Evolutionary conservation across 306 rosid genomes (phyloP).

Genomic region (Lathyrus oleraceus): DNA sequence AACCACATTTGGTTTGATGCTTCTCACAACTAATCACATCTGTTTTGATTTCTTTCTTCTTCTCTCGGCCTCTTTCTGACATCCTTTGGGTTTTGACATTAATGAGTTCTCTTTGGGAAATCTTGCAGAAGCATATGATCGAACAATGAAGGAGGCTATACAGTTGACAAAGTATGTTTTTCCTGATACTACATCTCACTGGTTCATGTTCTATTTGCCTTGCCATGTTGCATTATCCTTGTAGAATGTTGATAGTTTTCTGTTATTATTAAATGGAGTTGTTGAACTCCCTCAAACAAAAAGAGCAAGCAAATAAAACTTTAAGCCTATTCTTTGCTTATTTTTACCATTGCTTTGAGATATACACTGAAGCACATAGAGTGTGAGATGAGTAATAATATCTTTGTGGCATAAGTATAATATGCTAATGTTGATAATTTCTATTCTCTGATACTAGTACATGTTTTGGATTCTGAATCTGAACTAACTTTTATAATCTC

Average conservation of each 20-base stretch:
- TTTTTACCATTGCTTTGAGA: background rate
- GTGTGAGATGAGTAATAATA: background rate
- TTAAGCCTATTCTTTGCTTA: background rate
- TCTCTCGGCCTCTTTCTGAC: background rate
- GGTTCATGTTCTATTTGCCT: constrained; percentile 5
- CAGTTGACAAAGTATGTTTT: constrained; percentile 57
- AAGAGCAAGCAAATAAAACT: background rate
- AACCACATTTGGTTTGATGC: constrained; percentile 19
- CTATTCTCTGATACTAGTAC: background rate
- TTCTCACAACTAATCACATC: background rate
- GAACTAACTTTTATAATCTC: background rate
- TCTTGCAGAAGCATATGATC: constrained; percentile 75
- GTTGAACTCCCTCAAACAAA: background rate
- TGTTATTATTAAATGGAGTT: background rate
- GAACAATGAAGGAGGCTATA: constrained; percentile 71
- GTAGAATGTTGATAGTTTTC: background rate
- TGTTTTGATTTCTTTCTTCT: constrained; percentile 26
- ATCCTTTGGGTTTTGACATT: constrained; percentile 7
- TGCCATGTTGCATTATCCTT: background rate
- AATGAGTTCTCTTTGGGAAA: constrained; percentile 32
- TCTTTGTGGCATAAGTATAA: background rate
- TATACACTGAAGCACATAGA: background rate
- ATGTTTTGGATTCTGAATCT: constrained; percentile 19
- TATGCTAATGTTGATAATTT: background rate
- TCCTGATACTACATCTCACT: background rate